Percentiles rank a stretch among this genome's conserved stretches.
These are phyloP conservation scores for Coelastrella sp. DNA, from an alignment of 139 green algal species.

Conservation along the genomic window DNA sequence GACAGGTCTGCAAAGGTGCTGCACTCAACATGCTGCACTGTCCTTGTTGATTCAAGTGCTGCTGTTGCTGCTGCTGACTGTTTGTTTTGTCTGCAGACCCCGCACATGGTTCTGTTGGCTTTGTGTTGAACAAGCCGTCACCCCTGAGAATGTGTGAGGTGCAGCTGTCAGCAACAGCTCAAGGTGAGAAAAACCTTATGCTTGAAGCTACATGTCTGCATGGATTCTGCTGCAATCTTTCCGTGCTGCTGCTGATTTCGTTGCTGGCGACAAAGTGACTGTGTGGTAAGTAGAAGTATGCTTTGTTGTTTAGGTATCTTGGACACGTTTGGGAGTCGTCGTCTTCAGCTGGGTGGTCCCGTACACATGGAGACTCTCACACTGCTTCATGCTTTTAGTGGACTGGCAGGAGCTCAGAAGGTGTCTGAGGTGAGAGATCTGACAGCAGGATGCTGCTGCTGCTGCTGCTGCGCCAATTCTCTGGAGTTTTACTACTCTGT, in stretches of 20 bases:
- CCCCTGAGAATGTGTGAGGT: slow-evolving; percentile 54
- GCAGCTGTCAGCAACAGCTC: slow-evolving; percentile 31
- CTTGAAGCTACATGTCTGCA: too few species aligned
- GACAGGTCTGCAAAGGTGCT: too few species aligned
- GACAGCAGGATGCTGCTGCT: neutral
- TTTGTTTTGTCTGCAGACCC: slow-evolving; percentile 36
- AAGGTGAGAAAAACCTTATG: too few species aligned
- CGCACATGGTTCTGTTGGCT: slow-evolving; percentile 52
- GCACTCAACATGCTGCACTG: too few species aligned
- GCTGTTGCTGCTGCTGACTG: neutral
- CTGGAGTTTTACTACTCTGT: too few species aligned
- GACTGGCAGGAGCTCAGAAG: slow-evolving; percentile 42
- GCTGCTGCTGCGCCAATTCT: too few species aligned
- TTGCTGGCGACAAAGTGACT: too few species aligned
- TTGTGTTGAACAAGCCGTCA: slow-evolving; percentile 65
- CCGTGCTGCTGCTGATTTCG: too few species aligned
- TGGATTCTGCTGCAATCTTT: too few species aligned
- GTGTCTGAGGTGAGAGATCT: slow-evolving; percentile 31
- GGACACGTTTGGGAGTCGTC: slow-evolving; percentile 54
- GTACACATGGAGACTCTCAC: slow-evolving; percentile 64
- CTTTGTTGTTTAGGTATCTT: slow-evolving; percentile 46
- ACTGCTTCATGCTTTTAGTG: slow-evolving; percentile 60
- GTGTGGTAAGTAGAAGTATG: too few species aligned
- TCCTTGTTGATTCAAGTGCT: too few species aligned
- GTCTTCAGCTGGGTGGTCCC: slow-evolving; percentile 59